Conservation (phyloP, 495 filamentous ascomycete genomes). For the Aeminium ludgeri region DNA sequence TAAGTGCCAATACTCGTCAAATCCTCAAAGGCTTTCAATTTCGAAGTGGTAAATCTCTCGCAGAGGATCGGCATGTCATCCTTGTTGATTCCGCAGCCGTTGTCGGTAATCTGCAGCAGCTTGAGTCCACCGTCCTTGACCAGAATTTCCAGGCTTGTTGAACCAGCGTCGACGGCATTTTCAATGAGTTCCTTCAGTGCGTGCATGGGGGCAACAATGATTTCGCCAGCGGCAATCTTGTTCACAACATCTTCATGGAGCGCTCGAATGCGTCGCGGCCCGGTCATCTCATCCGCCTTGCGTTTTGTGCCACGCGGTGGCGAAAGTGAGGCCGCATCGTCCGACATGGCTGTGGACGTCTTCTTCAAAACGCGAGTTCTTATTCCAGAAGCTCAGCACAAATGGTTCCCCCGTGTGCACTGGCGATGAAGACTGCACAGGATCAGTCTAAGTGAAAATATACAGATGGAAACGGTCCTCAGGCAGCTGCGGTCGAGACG, state of each 20-base stretch:
- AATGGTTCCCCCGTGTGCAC: too few species aligned
- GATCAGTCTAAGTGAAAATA: too few species aligned
- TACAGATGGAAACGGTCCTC: too few species aligned
- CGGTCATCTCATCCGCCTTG: conserved; percentile 36
- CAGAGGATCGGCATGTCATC: conserved; percentile 90
- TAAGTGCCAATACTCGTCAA: conserved; percentile 83
- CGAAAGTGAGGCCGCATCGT: not conserved
- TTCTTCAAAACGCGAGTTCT: too few species aligned
- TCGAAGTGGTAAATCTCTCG: conserved; percentile 94
- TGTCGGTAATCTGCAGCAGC: conserved; percentile 92
- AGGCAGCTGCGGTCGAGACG: too few species aligned
- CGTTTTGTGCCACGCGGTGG: conserved; percentile 45
- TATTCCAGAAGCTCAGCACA: too few species aligned
- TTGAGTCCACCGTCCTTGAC: conserved; percentile 97
- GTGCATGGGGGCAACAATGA: conserved; percentile 93
- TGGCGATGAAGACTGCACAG: too few species aligned
- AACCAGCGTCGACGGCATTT: conserved; percentile 92
- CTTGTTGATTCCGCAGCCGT: conserved; percentile 81
- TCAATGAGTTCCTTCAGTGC: conserved; percentile 96
- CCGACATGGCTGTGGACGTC: too few species aligned
- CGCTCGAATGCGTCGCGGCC: conserved; percentile 65
- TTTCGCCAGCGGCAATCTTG: conserved; percentile 98
- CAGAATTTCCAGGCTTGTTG: conserved; percentile 76
- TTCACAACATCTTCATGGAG: conserved; percentile 93
- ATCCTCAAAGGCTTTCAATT: conserved; percentile 89